Evolutionary conservation across 345 rosid species (phyloP).

Genomic region (Ceriops tagal): DNA sequence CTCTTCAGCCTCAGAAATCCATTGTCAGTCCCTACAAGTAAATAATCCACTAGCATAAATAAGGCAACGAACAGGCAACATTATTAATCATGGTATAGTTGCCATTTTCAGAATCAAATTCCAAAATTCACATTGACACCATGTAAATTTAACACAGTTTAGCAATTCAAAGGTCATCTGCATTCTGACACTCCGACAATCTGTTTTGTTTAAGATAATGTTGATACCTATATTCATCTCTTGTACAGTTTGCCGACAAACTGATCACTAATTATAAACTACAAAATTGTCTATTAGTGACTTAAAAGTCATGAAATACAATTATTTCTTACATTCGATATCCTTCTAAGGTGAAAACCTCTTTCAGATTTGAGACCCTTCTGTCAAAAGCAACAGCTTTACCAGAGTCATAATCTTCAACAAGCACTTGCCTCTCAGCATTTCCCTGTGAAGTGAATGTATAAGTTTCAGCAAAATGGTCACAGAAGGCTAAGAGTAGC

Average conservation of each 20-base stretch:
- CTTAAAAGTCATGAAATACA: not conserved
- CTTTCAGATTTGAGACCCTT: conserved; percentile 68
- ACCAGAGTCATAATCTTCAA: conserved; percentile 75
- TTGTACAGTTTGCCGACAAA: not conserved
- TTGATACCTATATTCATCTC: not conserved
- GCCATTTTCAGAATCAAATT: too few relatives aligned
- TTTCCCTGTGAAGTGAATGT: conserved; percentile 41
- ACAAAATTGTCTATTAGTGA: not conserved
- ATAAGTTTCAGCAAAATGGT: conserved; percentile 3
- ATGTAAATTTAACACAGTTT: too few relatives aligned
- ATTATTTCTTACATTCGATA: conserved; percentile 60
- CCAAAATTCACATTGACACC: too few relatives aligned
- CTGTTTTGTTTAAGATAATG: too few relatives aligned
- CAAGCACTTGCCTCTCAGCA: conserved; percentile 92
- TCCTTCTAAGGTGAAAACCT: conserved; percentile 85
- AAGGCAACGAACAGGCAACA: not conserved
- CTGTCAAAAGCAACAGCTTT: conserved; percentile 78
- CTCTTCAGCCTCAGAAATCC: not conserved
- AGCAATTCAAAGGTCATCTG: too few relatives aligned
- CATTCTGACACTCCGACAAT: too few relatives aligned
- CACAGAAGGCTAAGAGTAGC: conserved; percentile 1
- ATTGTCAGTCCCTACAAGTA: not conserved
- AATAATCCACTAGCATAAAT: not conserved
- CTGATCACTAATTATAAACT: not conserved
- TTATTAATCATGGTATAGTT: not conserved